Base-by-base conservation (phyloP, 805 yeast species). In the Wickerhamomyces alni region DNA sequence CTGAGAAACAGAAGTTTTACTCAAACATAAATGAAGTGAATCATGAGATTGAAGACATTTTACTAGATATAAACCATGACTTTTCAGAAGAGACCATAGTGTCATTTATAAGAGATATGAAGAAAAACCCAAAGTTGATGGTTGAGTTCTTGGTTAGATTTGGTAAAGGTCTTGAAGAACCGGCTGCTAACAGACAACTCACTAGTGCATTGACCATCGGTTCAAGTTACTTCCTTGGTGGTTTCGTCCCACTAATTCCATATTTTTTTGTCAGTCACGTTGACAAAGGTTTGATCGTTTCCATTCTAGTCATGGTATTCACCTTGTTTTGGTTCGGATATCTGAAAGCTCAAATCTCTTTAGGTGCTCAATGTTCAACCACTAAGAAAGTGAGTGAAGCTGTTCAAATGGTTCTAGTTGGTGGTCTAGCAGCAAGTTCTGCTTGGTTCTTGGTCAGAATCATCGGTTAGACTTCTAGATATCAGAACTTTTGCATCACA, bases 391-490 rank as follows among this genome's bases (percentile, higher is more conserved):
- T 82, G 4, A 65, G 69, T 37, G 96, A 89, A 61, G 98, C 97
- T 33, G 41, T 82, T 16, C 94, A 87, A 64, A 91, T 93, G 98
- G 80, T 87, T 39, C 63, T 82, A n/a, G 89, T 87, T 37, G 99
- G 99, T 30, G 94, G 97, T n/a, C 67, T 84, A 25, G 98, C 99
- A 17, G 98, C 99, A 5, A 95, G 96, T 5, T 85, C 95, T 18
- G 99, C 99, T 10, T 91, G 96, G 95, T 77, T 77, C 33, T 75
- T 89, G 58, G 99, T 91, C 26, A 82, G 80, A 58, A 60, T 82
- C 47, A 79, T 91, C 44, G 96, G 81, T 45, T 66, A 34, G 43
- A 8, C 17, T n/a, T 13, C 15, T 5, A 8, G 16, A 24, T 8
- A 24, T 8, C 26, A 24, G 11, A 24, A 24, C 11, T 24, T 8